Conservation (phyloP, 2,329 filamentous ascomycete species). For the Phoma herbarum region DNA sequence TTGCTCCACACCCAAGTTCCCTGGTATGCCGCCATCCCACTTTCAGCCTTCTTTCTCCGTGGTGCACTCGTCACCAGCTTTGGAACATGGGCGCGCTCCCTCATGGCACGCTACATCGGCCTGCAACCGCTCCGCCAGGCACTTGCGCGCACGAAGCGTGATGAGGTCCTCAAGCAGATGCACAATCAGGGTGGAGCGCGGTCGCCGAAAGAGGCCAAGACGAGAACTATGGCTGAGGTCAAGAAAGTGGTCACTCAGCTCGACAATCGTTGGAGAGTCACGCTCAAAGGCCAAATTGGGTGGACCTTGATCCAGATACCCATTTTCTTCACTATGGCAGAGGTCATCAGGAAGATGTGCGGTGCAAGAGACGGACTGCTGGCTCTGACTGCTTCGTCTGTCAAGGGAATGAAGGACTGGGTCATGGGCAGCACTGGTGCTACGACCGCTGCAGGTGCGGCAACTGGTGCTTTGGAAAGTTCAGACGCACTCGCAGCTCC, state of each 20-base stretch:
- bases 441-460: not conserved
- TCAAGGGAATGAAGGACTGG: constrained; percentile 13
- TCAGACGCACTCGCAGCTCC: not conserved
- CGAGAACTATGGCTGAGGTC: constrained; percentile 25
- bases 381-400: constrained; percentile 31
- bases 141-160: constrained; percentile 35
- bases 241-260: constrained; percentile 35
- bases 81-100: constrained; percentile 54
- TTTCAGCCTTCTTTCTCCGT: constrained; percentile 63
- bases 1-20: constrained; percentile 63
- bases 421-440: not conserved
- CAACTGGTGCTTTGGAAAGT: constrained; percentile 1
- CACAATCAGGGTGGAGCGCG: constrained; percentile 31
- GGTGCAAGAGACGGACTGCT: constrained; percentile 43
- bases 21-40: constrained; percentile 64
- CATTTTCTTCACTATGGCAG: constrained; percentile 50
- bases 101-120: constrained; percentile 53
- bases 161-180: constrained; percentile 25
- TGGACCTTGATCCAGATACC: constrained; percentile 48
- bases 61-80: constrained; percentile 57
- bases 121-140: constrained; percentile 54
- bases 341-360: constrained; percentile 49
- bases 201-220: constrained; percentile 28
- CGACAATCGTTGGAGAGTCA: constrained; percentile 44
- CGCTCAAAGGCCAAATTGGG: constrained; percentile 32